phyloP scores from a whole-genome alignment of 495 filamentous ascomycete species.

The Hypoxylon lenormandii region DNA sequence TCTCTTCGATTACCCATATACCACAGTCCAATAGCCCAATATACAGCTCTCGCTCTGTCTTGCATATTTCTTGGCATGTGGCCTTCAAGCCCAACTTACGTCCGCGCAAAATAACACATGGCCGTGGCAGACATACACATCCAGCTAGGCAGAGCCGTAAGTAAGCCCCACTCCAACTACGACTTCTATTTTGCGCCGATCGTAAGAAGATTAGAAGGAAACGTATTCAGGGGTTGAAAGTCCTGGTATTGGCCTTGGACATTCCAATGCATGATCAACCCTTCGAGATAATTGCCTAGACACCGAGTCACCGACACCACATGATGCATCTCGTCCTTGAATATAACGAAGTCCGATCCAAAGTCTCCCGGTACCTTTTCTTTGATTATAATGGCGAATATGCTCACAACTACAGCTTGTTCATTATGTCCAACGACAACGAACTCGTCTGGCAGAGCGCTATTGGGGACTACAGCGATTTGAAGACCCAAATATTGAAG shows the following conservation, averaged over 20 bases:
- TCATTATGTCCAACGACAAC: conserved; percentile 42
- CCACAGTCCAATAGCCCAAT: neutral
- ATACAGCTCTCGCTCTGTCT: conserved; percentile 7
- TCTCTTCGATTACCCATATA: neutral
- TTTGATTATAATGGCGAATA: conserved; percentile 39
- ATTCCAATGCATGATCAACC: neutral
- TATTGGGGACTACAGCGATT: conserved; percentile 26
- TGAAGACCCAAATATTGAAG: conserved; percentile 56
- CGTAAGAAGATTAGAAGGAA: neutral
- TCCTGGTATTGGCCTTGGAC: neutral
- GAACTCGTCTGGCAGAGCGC: conserved; percentile 38
- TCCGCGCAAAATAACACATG: conserved; percentile 28
- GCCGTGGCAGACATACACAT: conserved; percentile 42
- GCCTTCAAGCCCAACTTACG: conserved; percentile 6
- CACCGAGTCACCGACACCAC: neutral
- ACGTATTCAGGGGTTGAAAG: neutral
- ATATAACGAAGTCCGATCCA: conserved; percentile 27
- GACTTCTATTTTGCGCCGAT: neutral
- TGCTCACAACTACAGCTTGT: conserved; percentile 34
- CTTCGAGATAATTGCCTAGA: too few species aligned
- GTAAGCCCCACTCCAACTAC: neutral
- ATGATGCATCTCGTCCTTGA: conserved; percentile 6
- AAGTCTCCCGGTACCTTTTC: conserved; percentile 40
- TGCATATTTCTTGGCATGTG: conserved; percentile 4
- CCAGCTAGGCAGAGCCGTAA: conserved; percentile 30